Percentiles rank a stretch among this genome's conserved stretches.
These are phyloP conservation scores for Syncephalis plumigaleata DNA, from an alignment of 371 early-diverging fungal genomes.

Conservation along the genomic window DNA sequence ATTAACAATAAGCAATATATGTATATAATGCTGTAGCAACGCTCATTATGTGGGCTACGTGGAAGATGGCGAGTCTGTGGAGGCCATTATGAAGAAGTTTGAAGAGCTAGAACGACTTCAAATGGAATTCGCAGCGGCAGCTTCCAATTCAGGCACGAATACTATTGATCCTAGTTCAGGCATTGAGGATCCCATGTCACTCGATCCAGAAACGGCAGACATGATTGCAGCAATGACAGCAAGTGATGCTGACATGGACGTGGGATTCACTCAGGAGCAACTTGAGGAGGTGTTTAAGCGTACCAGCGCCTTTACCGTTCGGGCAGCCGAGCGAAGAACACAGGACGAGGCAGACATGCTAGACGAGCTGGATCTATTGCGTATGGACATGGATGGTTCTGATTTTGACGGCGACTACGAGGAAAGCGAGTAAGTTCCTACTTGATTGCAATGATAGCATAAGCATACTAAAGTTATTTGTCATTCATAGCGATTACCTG, in stretches of 20 bases:
- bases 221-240: background rate
- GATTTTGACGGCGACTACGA: conserved; percentile 50
- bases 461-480: background rate
- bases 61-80: conserved; percentile 86
- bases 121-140: conserved; percentile 35
- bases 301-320: conserved; percentile 75
- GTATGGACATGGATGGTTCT: conserved; percentile 44
- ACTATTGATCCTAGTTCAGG: background rate
- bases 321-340: conserved; percentile 52
- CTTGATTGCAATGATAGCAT: conserved; percentile 2
- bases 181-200: conserved; percentile 3
- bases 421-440: conserved; percentile 52
- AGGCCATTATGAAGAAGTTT: conserved; percentile 92
- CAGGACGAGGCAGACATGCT: conserved; percentile 39
- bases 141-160: conserved; percentile 10
- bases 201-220: conserved; percentile 7
- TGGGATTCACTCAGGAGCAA: conserved; percentile 53
- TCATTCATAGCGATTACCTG: conserved; percentile 39
- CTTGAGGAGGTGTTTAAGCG: conserved; percentile 76
- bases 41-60: conserved; percentile 89
- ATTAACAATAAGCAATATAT: too few species aligned
- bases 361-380: conserved; percentile 61
- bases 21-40: conserved; percentile 43
- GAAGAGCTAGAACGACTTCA: conserved; percentile 81
- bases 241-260: background rate